Evolutionary conservation across 805 yeast genomes (phyloP), one percentile per base, ranked within the genome.

Genomic region (Ogataea angusta): DNA sequence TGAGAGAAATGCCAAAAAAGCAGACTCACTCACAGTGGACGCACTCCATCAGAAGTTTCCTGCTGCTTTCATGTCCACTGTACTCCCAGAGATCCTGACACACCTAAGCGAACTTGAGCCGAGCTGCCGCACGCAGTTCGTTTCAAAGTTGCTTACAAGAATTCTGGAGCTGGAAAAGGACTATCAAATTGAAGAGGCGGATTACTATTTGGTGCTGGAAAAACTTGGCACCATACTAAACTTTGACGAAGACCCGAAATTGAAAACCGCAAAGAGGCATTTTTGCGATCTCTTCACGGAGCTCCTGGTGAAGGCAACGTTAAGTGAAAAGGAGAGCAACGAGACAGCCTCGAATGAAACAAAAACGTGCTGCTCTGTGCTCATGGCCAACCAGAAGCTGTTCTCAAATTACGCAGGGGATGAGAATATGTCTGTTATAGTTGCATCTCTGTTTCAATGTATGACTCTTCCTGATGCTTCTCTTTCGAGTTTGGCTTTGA

Each of bases 311-410:
- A 33, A 38, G 9, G 39, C 43, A 15, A 41, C 53, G 5, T 36
- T 37, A 17, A 24, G 6, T 3, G 48, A 51, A 24, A 23, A 44
- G 3, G 28, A 32, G 3, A 19, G 21, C 21, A 6, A 7, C 3
- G 21, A 9, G 9, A 4, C 21, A 6, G 21, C 21, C 6, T 19
- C 8, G 10, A 19, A 19, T 7, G 21, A 19, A 7, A 19, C 21
- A 7, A 19, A 47, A 18, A 24, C 38, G 13, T 60, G 59, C 30
- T 55, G 54, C 22, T 51, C 60, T 10, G 38, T 41, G 4, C 41
- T 57, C 19, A 55, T 59, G 59, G 30, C 49, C 24, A 45, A 51
- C 15, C 47, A 51, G 18, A 18, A 17, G 2, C 21, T 49, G 3
- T 36, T 58, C 18, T 27, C 34, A 4, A 33, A 32, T 1, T 24